Evolutionary conservation across 139 green algal species (phyloP).

Genomic region (Closterium sp.): DNA sequence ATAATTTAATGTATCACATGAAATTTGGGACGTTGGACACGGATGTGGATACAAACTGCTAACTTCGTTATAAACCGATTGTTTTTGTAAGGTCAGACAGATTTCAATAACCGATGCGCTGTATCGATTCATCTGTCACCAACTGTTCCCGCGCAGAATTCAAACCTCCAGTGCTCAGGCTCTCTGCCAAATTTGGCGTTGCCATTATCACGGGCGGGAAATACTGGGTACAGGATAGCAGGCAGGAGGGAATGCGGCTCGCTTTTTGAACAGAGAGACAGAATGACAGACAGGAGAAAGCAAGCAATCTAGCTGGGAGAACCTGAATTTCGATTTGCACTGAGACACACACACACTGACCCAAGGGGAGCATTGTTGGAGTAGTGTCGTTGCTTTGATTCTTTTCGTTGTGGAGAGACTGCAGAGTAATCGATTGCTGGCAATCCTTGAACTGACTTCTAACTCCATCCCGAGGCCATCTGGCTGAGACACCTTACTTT

Average conservation of each 20-base stretch:
- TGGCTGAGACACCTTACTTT: neutral
- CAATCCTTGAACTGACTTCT: neutral
- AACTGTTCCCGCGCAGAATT: neutral
- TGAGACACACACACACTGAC: neutral
- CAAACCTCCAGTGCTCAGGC: neutral
- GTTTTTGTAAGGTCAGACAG: neutral
- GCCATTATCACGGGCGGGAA: neutral
- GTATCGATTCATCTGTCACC: neutral
- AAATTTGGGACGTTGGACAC: too few species aligned
- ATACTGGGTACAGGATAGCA: neutral
- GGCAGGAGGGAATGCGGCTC: neutral
- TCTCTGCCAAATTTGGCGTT: neutral
- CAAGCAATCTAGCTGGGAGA: neutral
- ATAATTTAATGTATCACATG: too few species aligned
- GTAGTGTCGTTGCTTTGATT: neutral
- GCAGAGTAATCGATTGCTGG: neutral
- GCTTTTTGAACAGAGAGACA: neutral
- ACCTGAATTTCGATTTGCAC: neutral
- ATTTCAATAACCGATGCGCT: neutral
- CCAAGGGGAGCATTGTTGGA: neutral
- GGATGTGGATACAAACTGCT: too few species aligned
- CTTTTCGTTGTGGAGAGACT: neutral
- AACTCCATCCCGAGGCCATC: neutral
- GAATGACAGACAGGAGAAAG: neutral
- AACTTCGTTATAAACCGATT: too few species aligned